These are phyloP conservation scores for Naematelia aurantialba DNA, from an alignment of 768 basidiomycete genomes.

Conservation along the genomic window DNA sequence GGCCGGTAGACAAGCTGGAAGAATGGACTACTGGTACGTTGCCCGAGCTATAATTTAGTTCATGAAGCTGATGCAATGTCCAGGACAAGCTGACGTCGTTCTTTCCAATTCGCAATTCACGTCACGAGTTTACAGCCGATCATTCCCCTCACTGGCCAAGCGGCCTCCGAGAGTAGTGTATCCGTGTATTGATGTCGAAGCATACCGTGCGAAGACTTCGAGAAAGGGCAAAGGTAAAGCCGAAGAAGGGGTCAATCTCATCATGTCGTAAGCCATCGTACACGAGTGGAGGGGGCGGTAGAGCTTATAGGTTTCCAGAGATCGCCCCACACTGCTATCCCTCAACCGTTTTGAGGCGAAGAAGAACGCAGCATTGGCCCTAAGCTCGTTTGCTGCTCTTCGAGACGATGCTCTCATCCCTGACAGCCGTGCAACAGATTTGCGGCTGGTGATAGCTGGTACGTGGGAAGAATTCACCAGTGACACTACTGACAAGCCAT, in stretches of 20 bases:
- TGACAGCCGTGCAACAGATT: constrained; percentile 34
- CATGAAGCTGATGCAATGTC: background rate
- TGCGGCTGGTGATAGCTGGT: constrained; percentile 80
- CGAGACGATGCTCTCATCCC: constrained; percentile 22
- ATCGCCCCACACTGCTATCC: constrained; percentile 70
- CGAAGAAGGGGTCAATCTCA: constrained; percentile 47
- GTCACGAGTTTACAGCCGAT: constrained; percentile 67
- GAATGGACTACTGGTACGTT: constrained; percentile 78
- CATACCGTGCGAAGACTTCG: constrained; percentile 58
- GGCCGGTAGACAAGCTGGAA: constrained; percentile 86
- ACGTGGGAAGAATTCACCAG: constrained; percentile 12
- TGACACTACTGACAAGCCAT: background rate
- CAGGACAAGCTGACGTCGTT: constrained; percentile 84
- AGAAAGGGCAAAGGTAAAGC: constrained; percentile 54
- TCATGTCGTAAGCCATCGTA: constrained; percentile 33
- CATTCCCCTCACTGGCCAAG: constrained; percentile 64
- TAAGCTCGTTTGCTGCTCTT: constrained; percentile 69
- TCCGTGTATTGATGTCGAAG: constrained; percentile 81
- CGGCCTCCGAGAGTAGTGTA: constrained; percentile 76
- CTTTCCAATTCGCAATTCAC: constrained; percentile 91
- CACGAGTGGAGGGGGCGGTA: background rate
- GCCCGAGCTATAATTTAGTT: background rate
- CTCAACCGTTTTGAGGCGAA: constrained; percentile 94
- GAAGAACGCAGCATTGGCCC: constrained; percentile 81
- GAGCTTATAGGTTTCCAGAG: constrained; percentile 48